Evolutionary conservation across 2,329 filamentous ascomycete species (phyloP).

Genomic region (Pestalotiopsis fici): DNA sequence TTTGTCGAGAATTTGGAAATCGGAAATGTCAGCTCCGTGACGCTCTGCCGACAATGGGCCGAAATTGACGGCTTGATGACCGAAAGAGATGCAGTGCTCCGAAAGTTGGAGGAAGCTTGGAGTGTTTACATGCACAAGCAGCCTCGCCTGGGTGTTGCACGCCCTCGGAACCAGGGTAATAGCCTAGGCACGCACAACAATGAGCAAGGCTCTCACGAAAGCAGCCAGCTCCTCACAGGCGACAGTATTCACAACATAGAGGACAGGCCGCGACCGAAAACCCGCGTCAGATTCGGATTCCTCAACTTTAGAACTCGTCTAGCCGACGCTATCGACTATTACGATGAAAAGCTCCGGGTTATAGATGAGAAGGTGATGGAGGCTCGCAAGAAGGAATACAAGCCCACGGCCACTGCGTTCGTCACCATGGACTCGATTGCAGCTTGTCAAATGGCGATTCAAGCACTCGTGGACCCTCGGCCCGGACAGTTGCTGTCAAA

Average conservation of each 20-base stretch:
- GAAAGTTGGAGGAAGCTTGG: slow-evolving; percentile 81
- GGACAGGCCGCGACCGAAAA: slow-evolving; percentile 62
- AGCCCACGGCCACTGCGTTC: slow-evolving; percentile 82
- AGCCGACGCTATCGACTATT: slow-evolving; percentile 93
- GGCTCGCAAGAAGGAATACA: slow-evolving; percentile 75
- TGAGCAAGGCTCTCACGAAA: slow-evolving; percentile 51
- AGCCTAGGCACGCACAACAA: slow-evolving; percentile 30
- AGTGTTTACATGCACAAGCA: slow-evolving; percentile 69
- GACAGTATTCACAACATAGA: slow-evolving; percentile 35
- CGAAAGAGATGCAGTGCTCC: slow-evolving; percentile 64
- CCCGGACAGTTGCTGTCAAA: slow-evolving; percentile 85
- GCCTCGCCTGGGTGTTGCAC: slow-evolving; percentile 28
- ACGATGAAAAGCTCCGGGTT: slow-evolving; percentile 78
- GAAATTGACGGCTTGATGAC: slow-evolving; percentile 75
- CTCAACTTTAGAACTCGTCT: slow-evolving; percentile 70
- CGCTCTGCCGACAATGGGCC: slow-evolving; percentile 84
- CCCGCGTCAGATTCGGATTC: slow-evolving; percentile 77
- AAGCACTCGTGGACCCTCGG: slow-evolving; percentile 88
- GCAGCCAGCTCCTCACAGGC: slow-evolving; percentile 59
- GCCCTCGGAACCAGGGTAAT: slow-evolving; percentile 34
- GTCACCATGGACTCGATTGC: slow-evolving; percentile 97
- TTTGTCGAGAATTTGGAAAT: slow-evolving; percentile 88
- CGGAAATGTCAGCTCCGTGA: slow-evolving; percentile 86
- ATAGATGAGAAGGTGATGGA: slow-evolving; percentile 74
- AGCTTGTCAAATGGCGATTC: slow-evolving; percentile 91